Evolutionary conservation across 2,329 filamentous ascomycete genomes (phyloP).

Genomic region (Arthrobotrys entomopaga): DNA sequence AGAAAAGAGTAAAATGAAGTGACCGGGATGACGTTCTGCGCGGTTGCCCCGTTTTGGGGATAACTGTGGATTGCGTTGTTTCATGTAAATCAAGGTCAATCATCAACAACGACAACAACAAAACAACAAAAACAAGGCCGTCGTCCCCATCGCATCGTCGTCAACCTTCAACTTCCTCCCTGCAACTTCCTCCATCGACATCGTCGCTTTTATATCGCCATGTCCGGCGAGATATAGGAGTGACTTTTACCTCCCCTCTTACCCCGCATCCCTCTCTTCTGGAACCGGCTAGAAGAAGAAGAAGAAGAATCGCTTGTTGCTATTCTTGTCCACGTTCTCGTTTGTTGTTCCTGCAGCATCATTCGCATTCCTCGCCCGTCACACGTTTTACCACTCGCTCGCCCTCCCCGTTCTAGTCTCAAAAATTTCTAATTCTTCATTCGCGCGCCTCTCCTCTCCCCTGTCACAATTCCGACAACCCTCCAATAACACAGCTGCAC

Average conservation of each 20-base stretch:
- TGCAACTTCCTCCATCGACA: neutral
- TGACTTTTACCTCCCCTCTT: neutral
- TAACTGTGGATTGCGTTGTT: conserved; percentile 27
- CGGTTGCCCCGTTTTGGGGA: conserved; percentile 5
- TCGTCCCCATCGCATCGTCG: no score
- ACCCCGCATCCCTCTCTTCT: neutral
- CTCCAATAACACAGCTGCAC: conserved; percentile 55
- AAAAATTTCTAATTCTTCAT: neutral
- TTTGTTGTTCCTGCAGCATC: conserved; percentile 29
- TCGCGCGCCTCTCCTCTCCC: conserved; percentile 9
- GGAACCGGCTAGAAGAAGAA: conserved; percentile 15
- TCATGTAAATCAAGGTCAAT: conserved; percentile 7
- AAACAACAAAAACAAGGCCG: conserved; percentile 13
- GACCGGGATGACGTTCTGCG: conserved; percentile 1
- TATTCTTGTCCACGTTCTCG: conserved; percentile 4
- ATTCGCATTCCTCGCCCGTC: conserved; percentile 22
- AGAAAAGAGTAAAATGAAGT: no score
- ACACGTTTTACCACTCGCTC: conserved; percentile 16
- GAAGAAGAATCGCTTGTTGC: neutral
- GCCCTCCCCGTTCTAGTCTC: neutral
- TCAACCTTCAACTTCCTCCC: neutral
- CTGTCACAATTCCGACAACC: conserved; percentile 33
- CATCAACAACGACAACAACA: conserved; percentile 31
- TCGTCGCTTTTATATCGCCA: neutral
- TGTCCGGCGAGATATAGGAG: conserved; percentile 15